Evolutionary conservation across 768 basidiomycete genomes (phyloP), one percentile per base, ranked within the genome.

Genomic region (Boletus insuetus): DNA sequence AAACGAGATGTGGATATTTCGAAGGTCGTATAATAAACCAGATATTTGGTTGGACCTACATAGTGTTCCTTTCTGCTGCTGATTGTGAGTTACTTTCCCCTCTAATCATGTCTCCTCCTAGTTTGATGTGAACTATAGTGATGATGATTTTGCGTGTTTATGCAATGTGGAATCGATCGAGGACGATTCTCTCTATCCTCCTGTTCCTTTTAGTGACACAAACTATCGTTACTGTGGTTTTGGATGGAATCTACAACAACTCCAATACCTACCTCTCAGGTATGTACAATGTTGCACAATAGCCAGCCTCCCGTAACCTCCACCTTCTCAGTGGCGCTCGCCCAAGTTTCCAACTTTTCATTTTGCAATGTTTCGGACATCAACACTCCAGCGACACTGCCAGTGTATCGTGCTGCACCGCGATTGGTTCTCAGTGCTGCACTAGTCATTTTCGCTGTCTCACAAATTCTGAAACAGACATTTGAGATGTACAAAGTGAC

Each of bases 121-220:
- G 12, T 17, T 39, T 39, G 38, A 39, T 39, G 8, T n/a, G n/a
- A 13, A 1, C 3, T 7, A n/a, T 7, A 48, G 47, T 48, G 47
- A 17, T 48, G 6, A 48, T 48, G 47, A 37, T 48, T 8, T 17
- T 38, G 3, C 16, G 47, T 19, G 35, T 48, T 1, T 48, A 48
- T n/a, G 47, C 47, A 26, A 48, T 48, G 24, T 48, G 35, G 47
- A 38, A n/a, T 37, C 20, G 10, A n/a, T 48, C 47, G 2, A 48
- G 13, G 12, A 11, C 19, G 6, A 12, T 48, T n/a, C 24, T 38
- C 11, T 38, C 1, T 6, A 12, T 8, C 17, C 47, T 48, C 0
- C 7, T 37, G 3, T 11, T 26, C 35, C 9, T 48, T 19, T 38
- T 13, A 22, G 46, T 48, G 16, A 2, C 16, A 1, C 34, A 37